These are phyloP conservation scores for Ceratocystis destructans DNA, from an alignment of 2,329 filamentous ascomycete genomes.

Conservation along the genomic window DNA sequence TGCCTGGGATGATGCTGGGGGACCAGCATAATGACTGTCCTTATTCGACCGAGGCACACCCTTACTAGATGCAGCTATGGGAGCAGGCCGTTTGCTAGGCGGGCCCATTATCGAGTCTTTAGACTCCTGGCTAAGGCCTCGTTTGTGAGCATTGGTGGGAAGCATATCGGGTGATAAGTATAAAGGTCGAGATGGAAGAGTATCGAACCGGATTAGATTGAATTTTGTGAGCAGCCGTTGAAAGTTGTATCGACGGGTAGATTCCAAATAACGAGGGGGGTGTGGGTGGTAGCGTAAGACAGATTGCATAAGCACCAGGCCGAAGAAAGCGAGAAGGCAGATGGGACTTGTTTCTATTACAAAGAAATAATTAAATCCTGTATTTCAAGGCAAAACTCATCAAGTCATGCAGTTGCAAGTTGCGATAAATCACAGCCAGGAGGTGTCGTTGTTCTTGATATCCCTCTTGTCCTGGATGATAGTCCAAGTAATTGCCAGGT, in stretches of 20 bases:
- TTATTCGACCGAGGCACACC: neutral
- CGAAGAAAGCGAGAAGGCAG: neutral
- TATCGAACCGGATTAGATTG: neutral
- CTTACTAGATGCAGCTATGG: neutral
- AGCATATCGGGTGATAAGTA: slow-evolving; percentile 29
- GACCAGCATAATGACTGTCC: neutral
- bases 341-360: neutral
- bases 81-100: neutral
- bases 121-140: slow-evolving; percentile 54
- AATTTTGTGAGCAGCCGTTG: neutral
- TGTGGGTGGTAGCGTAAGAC: neutral
- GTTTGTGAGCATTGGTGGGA: slow-evolving; percentile 48
- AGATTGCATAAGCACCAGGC: neutral
- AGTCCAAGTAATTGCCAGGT: neutral
- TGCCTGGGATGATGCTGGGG: slow-evolving; percentile 34
- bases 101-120: slow-evolving; percentile 26
- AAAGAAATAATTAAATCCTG: neutral
- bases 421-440: neutral
- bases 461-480: neutral
- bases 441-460: neutral
- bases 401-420: neutral
- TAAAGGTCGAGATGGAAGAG: neutral
- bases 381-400: neutral
- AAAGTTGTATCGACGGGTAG: neutral
- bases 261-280: neutral